A percentile compares a stretch with the other conserved stretches of the same genome.
phyloP scores from a whole-genome alignment of 805 yeast genomes.

The Wickerhamomyces queroliae region DNA sequence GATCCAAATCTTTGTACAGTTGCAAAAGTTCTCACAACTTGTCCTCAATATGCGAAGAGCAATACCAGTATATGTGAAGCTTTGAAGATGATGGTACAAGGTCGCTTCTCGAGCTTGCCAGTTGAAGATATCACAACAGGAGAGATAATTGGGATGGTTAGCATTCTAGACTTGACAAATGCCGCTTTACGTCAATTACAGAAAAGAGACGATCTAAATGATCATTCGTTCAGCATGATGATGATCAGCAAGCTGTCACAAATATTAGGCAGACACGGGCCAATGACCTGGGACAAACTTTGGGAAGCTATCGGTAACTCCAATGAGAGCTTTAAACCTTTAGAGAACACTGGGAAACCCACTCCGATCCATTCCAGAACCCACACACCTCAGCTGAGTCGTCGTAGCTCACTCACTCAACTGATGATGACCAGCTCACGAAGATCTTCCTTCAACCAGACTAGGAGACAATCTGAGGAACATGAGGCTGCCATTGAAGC shows the following conservation, averaged over 20 bases:
- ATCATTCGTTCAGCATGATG: conserved; percentile 12
- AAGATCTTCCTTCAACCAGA: conserved; percentile 12
- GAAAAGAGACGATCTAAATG: conserved; percentile 17
- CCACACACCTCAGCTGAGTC: conserved; percentile 14
- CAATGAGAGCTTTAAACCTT: conserved; percentile 20
- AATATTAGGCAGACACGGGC: too few relatives aligned
- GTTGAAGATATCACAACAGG: conserved; percentile 24
- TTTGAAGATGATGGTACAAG: conserved; percentile 40
- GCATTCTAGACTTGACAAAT: conserved; percentile 38
- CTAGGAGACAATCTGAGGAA: conserved; percentile 10
- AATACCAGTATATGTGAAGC: conserved; percentile 36
- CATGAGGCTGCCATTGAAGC: conserved; percentile 4
- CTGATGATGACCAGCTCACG: conserved; percentile 13
- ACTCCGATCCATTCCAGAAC: conserved; percentile 19
- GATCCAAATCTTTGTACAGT: conserved; percentile 33
- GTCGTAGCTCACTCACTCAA: conserved; percentile 17
- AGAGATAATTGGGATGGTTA: conserved; percentile 34
- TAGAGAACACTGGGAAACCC: conserved; percentile 16
- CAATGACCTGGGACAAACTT: conserved; percentile 25
- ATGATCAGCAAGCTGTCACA: conserved; percentile 18
- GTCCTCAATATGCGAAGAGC: conserved; percentile 39
- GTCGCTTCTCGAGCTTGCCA: conserved; percentile 39
- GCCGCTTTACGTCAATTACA: conserved; percentile 32
- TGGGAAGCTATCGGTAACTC: conserved; percentile 28
- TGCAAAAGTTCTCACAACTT: conserved; percentile 38